Evolutionary conservation across 495 filamentous ascomycete species (phyloP).

Genomic region (Penicillium canescens): DNA sequence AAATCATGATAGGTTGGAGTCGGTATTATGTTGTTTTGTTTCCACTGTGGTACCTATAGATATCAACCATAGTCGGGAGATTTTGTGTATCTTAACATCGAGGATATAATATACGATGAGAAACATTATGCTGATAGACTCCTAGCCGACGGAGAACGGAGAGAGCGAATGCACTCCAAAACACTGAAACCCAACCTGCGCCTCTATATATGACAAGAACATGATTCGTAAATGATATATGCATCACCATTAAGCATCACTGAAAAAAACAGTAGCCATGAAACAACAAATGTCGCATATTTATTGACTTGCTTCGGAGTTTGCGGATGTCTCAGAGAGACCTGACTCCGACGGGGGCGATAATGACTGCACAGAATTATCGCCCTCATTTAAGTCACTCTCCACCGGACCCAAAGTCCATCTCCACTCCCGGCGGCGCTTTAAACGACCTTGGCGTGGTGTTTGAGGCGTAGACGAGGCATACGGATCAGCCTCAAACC

Average conservation of each 20-base stretch:
- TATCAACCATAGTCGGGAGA: too few species aligned
- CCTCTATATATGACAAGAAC: slow-evolving; percentile 19
- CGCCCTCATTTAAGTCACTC: not conserved
- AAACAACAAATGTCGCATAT: not conserved
- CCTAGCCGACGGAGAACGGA: not conserved
- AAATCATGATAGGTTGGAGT: too few species aligned
- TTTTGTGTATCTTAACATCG: not conserved
- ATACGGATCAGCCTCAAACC: slow-evolving; percentile 28
- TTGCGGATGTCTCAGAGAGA: not conserved
- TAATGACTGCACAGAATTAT: slow-evolving; percentile 1
- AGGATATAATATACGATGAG: slow-evolving; percentile 6
- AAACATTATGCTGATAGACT: not conserved
- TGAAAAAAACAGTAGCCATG: not conserved
- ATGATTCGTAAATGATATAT: slow-evolving; percentile 21
- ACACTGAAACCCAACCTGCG: slow-evolving; percentile 14
- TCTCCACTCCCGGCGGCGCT: slow-evolving; percentile 55
- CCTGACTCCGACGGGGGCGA: not conserved
- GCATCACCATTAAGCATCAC: slow-evolving; percentile 16
- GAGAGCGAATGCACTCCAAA: not conserved
- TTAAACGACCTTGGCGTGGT: slow-evolving; percentile 48
- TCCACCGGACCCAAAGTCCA: slow-evolving; percentile 55
- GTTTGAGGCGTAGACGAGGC: slow-evolving; percentile 47
- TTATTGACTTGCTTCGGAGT: not conserved
- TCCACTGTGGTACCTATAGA: too few species aligned
- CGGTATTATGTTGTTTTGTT: too few species aligned